Conservation (phyloP, 176 grass and related monocot species). For the Leersia perrieri region DNA sequence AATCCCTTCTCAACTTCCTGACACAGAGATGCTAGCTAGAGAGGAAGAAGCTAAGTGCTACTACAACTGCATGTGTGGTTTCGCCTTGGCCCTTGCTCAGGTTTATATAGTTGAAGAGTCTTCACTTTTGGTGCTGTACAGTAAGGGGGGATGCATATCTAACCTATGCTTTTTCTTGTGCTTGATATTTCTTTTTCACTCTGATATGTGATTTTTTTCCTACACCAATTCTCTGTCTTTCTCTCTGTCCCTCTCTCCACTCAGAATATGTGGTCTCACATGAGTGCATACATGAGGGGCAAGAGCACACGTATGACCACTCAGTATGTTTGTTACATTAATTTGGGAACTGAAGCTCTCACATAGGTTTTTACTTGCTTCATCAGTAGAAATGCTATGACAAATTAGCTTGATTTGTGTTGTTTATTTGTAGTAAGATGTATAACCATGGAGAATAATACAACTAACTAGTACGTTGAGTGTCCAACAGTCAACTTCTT, state of each 20-base stretch:
- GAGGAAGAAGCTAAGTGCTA: slow-evolving; percentile 6
- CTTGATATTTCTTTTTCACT: background rate
- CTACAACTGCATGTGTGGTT: slow-evolving; percentile 37
- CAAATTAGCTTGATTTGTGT: background rate
- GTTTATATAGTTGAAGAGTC: slow-evolving; percentile 37
- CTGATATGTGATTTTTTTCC: background rate
- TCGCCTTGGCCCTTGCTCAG: background rate
- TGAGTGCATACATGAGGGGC: background rate
- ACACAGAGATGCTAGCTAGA: slow-evolving; percentile 13
- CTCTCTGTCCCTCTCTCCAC: background rate
- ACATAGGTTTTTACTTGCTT: background rate
- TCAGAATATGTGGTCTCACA: background rate
- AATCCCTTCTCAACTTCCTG: slow-evolving; percentile 4
- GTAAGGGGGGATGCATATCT: slow-evolving; percentile 10
- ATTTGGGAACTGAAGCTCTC: background rate
- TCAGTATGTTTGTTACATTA: background rate
- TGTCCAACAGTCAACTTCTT: background rate
- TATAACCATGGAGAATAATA: background rate
- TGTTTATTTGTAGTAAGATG: background rate
- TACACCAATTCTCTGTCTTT: background rate
- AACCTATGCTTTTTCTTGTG: background rate
- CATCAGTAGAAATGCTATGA: background rate
- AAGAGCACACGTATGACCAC: background rate
- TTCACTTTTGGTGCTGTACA: slow-evolving; percentile 22
- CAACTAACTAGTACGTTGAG: background rate